These are phyloP conservation scores for Kwoniella newhampshirensis DNA, from an alignment of 768 basidiomycete species.

Conservation along the genomic window DNA sequence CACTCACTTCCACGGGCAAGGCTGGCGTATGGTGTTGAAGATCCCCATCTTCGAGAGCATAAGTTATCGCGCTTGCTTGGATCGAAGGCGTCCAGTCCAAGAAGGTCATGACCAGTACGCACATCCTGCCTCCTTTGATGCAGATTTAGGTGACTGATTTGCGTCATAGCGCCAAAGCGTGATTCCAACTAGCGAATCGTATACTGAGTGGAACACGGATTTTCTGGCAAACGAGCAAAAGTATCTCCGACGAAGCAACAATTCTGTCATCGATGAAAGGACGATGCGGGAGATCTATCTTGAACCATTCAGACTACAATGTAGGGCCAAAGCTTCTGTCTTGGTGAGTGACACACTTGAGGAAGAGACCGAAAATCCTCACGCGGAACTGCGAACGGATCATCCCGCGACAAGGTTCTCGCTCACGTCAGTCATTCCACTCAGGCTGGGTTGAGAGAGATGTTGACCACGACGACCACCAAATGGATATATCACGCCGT, in stretches of 20 bases:
- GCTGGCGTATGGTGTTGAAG: too few relatives aligned
- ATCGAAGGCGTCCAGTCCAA: slow-evolving; percentile 72
- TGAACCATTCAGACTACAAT: slow-evolving; percentile 63
- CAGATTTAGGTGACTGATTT: not conserved
- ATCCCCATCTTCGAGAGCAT: slow-evolving; percentile 74
- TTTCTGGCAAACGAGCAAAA: slow-evolving; percentile 83
- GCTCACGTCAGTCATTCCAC: too few relatives aligned
- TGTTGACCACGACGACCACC: too few relatives aligned
- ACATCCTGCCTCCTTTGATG: not conserved
- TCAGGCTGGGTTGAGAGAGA: too few relatives aligned
- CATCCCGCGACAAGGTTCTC: too few relatives aligned
- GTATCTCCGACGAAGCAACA: slow-evolving; percentile 64
- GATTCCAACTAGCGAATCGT: too few relatives aligned
- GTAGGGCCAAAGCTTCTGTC: slow-evolving; percentile 62
- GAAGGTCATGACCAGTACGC: slow-evolving; percentile 64
- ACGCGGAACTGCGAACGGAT: too few relatives aligned
- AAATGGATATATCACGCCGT: too few relatives aligned
- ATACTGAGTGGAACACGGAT: slow-evolving; percentile 77
- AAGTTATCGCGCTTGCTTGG: slow-evolving; percentile 67
- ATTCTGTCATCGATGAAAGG: slow-evolving; percentile 59
- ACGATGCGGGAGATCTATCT: slow-evolving; percentile 63
- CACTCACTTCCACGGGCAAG: too few relatives aligned
- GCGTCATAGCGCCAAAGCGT: slow-evolving; percentile 31
- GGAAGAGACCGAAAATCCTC: too few relatives aligned
- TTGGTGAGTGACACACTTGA: too few relatives aligned